A percentile compares a stretch with the other conserved stretches of the same genome.
Evolutionary conservation across 805 yeast species (phyloP).

Genomic region (Kodamaea fukazawae): DNA sequence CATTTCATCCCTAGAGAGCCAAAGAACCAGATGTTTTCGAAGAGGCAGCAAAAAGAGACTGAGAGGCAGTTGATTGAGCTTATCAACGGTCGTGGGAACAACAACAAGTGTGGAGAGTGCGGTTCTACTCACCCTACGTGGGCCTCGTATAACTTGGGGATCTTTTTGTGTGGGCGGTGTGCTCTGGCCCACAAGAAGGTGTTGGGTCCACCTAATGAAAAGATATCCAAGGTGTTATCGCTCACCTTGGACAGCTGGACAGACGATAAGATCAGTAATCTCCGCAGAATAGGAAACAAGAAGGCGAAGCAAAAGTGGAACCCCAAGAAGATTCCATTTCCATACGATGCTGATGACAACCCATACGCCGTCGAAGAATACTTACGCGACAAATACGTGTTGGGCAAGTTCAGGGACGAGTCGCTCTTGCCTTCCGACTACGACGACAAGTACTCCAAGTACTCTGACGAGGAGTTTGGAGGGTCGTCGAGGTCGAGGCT

Average conservation of each 20-base stretch:
- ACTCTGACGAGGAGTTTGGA: constrained; percentile 21
- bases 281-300: constrained; percentile 57
- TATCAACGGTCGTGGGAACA: constrained; percentile 56
- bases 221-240: constrained; percentile 63
- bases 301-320: constrained; percentile 65
- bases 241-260: constrained; percentile 73
- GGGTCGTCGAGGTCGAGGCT: constrained; percentile 11
- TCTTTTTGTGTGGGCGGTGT: constrained; percentile 81
- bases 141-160: constrained; percentile 53
- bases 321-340: constrained; percentile 63
- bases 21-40: constrained; percentile 22
- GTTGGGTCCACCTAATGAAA: constrained; percentile 46
- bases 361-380: constrained; percentile 50
- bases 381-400: constrained; percentile 64
- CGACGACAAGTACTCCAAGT: constrained; percentile 23
- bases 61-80: constrained; percentile 57
- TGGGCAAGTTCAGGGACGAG: constrained; percentile 55
- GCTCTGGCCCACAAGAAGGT: constrained; percentile 72
- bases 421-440: constrained; percentile 34
- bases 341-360: constrained; percentile 73
- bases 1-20: too few relatives aligned
- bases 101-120: constrained; percentile 80
- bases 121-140: constrained; percentile 63
- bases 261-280: constrained; percentile 47
- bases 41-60: constrained; percentile 39